phyloP scores from a whole-genome alignment of 345 rosid genomes.

The Cardamine occulta region DNA sequence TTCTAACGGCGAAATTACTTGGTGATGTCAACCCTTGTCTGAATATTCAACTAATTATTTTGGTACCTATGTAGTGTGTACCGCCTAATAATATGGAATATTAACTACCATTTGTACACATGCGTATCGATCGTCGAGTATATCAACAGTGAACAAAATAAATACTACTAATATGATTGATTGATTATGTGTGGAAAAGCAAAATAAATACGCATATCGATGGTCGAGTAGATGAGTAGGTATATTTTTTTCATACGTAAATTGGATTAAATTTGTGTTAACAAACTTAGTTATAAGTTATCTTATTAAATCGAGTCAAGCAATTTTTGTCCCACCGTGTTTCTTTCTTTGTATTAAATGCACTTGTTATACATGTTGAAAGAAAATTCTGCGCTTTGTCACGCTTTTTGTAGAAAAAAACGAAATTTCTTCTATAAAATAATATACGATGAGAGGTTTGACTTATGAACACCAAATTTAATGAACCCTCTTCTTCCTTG shows the following conservation, averaged over 20 bases:
- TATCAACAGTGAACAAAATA: neutral
- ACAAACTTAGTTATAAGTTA: neutral
- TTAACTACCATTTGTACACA: neutral
- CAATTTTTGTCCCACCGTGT: neutral
- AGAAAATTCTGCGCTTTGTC: too few relatives aligned
- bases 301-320: neutral
- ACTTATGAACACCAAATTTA: slow-evolving; percentile 46
- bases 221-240: neutral
- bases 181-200: too few relatives aligned
- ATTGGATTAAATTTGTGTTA: neutral
- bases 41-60: slow-evolving; percentile 1
- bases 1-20: slow-evolving; percentile 2
- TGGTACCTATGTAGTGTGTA: slow-evolving; percentile 24
- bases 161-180: too few relatives aligned
- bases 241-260: neutral
- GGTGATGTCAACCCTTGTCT: slow-evolving; percentile 17
- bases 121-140: slow-evolving; percentile 1
- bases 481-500: slow-evolving; percentile 57
- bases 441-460: slow-evolving; percentile 48
- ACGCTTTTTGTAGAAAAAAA: neutral
- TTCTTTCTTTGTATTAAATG: neutral
- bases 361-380: neutral
- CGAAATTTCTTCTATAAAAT: neutral
- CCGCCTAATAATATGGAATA: slow-evolving; percentile 11
- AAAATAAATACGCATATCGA: neutral